Base-by-base conservation (phyloP, 192 early-diverging fungal genomes). In the Phycomyces blakesleeanus region DNA sequence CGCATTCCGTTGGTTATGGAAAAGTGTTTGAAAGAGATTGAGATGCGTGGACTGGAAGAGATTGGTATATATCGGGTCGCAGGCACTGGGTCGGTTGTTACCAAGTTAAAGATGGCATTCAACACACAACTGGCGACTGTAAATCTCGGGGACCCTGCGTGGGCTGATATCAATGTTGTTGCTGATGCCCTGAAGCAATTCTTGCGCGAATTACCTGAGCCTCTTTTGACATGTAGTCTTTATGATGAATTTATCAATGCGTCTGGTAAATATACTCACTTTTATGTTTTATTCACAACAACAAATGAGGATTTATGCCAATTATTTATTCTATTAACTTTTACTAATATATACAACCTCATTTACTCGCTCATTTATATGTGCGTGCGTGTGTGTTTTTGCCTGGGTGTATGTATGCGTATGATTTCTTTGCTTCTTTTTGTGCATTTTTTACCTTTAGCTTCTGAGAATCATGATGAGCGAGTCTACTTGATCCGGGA, bases 181-280 rank as follows among this genome's bases (percentile, higher is more conserved):
- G 93, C 94, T 1, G 93, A 91, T 52, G 85, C 93, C 51, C 72
- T 96, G 73, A 97, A 97, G 75, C 93, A 91, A 72, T 98, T 97
- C 75, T 75, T 98, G 63, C 84, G 96, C 15, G 93, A 94, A 51
- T 65, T 98, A 58, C 96, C 96, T 0, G 95, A 98, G 62, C 94
- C 95, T 0, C 68, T 98, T 51, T 82, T 94, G 66, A 97, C 96
- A 0, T 92, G 79, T 75, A 81, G 84, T 44, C 77, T 94, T 29
- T 89, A 95, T 63, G 86, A 91, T 20, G 80, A 89, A 15, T 93
- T 94, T 73, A 85, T 96, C 56, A 81, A 87, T 56, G 89, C 87
- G 0, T 81, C 83, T 25, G 77, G 81, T 83, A 80, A 62, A 14
- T n/a, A n/a, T n/a, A n/a, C n/a, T n/a, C n/a, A n/a, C n/a, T n/a